Evolutionary conservation across 768 basidiomycete genomes (phyloP), one percentile per base, ranked within the genome.

Genomic region (Lentinula boryana): DNA sequence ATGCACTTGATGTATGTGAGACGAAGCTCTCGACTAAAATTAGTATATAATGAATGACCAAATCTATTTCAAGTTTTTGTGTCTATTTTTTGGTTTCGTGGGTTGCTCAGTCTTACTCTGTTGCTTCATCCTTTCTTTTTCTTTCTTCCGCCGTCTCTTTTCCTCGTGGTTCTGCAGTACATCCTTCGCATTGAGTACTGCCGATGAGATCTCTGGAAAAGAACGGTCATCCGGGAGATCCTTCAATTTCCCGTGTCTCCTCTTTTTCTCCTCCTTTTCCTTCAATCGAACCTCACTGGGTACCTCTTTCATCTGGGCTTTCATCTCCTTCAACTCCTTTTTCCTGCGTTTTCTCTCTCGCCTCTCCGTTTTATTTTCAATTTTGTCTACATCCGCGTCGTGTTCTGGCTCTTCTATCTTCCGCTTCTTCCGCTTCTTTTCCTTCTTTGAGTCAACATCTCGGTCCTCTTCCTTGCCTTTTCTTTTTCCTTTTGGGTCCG

Each of bases 81-180:
- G 21, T 48, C 5, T 18, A 48, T 23, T 41, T 35, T 7, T 56
- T 15, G 27, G 36, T 18, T 5, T 56, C 36, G 9, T 56, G 16
- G 16, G 1, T 12, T 38, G 15, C 38, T 41, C 21, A 10, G 27
- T 16, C 41, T 57, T 21, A n/a, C 27, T 35, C 23, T 41, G 15
- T 4, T 18, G 12, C 2, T 18, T 46, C 10, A 0, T 16, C 18
- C 5, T 27, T 40, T 52, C 35, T 62, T 62, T 51, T 65, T 58
- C n/a, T 40, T 33, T 62, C 57, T 58, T 62, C 21, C 41, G 66
- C 36, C 50, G 52, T 63, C 64, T 70, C 63, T 61, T 70, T 63
- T 63, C 66, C 32, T 53, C 57, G 33, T 49, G 44, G 41, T 36
- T 48, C 51, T 31, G 10, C 27, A 16, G 38, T 38, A 13, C 13